Percentiles rank a stretch among this genome's conserved stretches.
Conservation (phyloP, 257 asterid species). For the Salvia miltiorrhiza region DNA sequence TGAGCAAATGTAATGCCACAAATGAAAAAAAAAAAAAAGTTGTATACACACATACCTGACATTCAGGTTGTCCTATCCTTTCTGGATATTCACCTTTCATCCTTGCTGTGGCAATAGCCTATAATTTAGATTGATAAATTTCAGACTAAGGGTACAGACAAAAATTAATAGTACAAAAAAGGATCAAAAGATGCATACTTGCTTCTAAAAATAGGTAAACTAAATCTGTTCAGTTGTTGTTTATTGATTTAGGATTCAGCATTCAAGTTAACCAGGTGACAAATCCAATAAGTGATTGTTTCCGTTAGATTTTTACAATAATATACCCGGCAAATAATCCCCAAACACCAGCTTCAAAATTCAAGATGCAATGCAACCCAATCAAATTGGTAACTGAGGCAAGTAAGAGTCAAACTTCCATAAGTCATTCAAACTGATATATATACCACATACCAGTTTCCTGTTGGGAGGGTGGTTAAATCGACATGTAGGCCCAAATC, state of each 20-base stretch:
- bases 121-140: slow-evolving; percentile 17
- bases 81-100: slow-evolving; percentile 96
- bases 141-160: not conserved
- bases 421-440: slow-evolving; percentile 8
- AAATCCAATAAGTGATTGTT: slow-evolving; percentile 3
- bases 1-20: not conserved
- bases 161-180: not conserved
- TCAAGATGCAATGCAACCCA: slow-evolving; percentile 5
- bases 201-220: not conserved
- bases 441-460: slow-evolving; percentile 50
- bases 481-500: slow-evolving; percentile 84
- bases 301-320: slow-evolving; percentile 1
- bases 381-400: slow-evolving; percentile 1
- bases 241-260: not conserved
- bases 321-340: not conserved
- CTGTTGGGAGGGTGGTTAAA: slow-evolving; percentile 86
- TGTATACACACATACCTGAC: slow-evolving; percentile 55
- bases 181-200: slow-evolving; percentile 3
- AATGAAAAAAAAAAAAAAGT: slow-evolving; percentile 15
- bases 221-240: slow-evolving; percentile 2
- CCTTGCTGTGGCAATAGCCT: slow-evolving; percentile 90
- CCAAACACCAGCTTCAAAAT: slow-evolving; percentile 4
- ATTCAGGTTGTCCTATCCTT: slow-evolving; percentile 88
- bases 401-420: slow-evolving; percentile 6
- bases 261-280: slow-evolving; percentile 3